Percentiles rank a stretch among this genome's conserved stretches.
Evolutionary conservation across 1,284 basidiomycete genomes (phyloP).

Genomic region (Cerioporus squamosus): DNA sequence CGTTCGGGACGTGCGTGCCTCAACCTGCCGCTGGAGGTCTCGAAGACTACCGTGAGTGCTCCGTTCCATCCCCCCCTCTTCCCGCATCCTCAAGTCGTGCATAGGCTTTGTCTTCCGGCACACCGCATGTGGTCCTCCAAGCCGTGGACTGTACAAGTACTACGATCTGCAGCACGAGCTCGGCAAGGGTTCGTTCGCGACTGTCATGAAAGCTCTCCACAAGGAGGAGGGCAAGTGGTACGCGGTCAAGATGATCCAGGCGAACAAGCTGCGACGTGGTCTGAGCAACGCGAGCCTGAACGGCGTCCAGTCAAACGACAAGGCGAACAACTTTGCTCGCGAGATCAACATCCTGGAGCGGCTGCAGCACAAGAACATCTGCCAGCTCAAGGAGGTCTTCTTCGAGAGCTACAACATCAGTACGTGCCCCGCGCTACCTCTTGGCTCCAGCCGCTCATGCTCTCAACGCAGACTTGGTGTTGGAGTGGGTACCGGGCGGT

Average conservation of each 20-base stretch:
- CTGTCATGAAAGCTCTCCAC: constrained; percentile 73
- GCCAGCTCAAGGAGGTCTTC: constrained; percentile 80
- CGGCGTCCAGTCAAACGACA: constrained; percentile 10
- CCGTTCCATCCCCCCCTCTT: constrained; percentile 9
- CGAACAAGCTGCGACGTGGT: constrained; percentile 39
- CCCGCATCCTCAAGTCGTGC: not conserved
- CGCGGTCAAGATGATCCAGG: constrained; percentile 79
- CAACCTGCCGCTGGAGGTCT: constrained; percentile 48
- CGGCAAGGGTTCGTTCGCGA: constrained; percentile 83
- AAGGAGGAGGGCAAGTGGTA: constrained; percentile 63
- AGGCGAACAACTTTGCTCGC: constrained; percentile 51
- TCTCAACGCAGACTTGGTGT: constrained; percentile 60
- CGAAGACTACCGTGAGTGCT: constrained; percentile 63
- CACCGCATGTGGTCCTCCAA: constrained; percentile 51
- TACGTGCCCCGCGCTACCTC: constrained; percentile 35
- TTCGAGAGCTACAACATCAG: constrained; percentile 68
- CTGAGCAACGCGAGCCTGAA: constrained; percentile 9
- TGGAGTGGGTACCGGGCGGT: constrained; percentile 85
- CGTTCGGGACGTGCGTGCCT: constrained; percentile 65
- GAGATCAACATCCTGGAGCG: constrained; percentile 83
- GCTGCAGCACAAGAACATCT: constrained; percentile 83
- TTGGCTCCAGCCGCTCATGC: not conserved
- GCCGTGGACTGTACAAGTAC: constrained; percentile 57
- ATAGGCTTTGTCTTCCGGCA: constrained; percentile 58
- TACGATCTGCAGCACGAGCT: constrained; percentile 73